Evolutionary conservation across 148 eudicot species (phyloP).

Genomic region (Arbutus unedo): DNA sequence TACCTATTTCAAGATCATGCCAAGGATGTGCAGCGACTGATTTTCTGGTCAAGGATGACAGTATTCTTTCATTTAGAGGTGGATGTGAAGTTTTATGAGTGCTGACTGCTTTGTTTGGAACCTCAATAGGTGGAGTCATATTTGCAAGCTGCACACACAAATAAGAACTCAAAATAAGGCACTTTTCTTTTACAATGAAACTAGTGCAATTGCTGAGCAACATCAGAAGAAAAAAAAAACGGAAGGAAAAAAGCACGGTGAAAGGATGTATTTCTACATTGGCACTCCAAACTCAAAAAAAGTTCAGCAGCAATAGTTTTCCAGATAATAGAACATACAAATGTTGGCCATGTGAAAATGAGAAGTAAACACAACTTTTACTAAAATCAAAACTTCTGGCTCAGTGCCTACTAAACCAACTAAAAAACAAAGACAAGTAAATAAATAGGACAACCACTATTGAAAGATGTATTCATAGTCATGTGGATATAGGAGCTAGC

Average conservation of each 20-base stretch:
- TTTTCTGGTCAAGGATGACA: constrained; percentile 66
- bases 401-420: neutral
- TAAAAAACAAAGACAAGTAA: neutral
- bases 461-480: neutral
- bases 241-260: neutral
- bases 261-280: neutral
- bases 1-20: constrained; percentile 92
- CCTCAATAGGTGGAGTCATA: constrained; percentile 63
- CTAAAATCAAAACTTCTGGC: neutral
- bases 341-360: no score
- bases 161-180: neutral
- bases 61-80: constrained; percentile 62
- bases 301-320: neutral
- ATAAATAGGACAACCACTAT: neutral
- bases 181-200: constrained; percentile 3
- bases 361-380: neutral
- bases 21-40: constrained; percentile 87
- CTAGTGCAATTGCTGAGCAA: neutral
- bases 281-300: neutral
- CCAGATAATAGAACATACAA: neutral
- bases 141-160: constrained; percentile 22
- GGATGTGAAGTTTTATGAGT: constrained; percentile 31
- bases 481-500: neutral
- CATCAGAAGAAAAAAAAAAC: neutral
- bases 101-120: constrained; percentile 27